A percentile compares a stretch with the other conserved stretches of the same genome.
phyloP scores from a whole-genome alignment of 1,139 yeast genomes.

The Saccharomyces hybrid region DNA sequence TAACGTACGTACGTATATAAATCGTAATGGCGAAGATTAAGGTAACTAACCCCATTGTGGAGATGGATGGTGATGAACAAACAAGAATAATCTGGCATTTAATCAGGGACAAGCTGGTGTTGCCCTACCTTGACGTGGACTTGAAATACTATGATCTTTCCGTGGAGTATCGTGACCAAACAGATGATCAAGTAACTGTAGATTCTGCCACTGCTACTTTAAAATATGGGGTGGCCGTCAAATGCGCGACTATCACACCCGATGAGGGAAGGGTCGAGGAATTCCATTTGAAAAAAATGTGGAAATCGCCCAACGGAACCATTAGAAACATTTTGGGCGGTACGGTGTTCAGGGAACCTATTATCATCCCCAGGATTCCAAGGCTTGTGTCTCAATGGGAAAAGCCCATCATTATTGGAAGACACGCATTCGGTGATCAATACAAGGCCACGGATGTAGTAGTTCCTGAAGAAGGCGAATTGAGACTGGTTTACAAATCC shows the following conservation, averaged over 20 bases:
- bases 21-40: constrained; percentile 47
- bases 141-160: constrained; percentile 89
- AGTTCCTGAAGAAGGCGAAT: constrained; percentile 68
- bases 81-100: constrained; percentile 87
- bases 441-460: constrained; percentile 86
- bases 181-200: constrained; percentile 78
- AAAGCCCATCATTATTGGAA: constrained; percentile 88
- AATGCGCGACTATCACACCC: constrained; percentile 97
- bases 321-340: constrained; percentile 92
- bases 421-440: constrained; percentile 97
- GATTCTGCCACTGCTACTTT: constrained; percentile 89
- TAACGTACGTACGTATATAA: neutral
- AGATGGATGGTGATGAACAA: constrained; percentile 96
- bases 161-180: constrained; percentile 74
- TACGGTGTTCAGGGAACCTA: constrained; percentile 94
- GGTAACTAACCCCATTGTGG: constrained; percentile 85
- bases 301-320: constrained; percentile 96
- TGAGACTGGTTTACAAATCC: constrained; percentile 65
- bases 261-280: constrained; percentile 93
- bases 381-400: constrained; percentile 91
- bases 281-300: constrained; percentile 85
- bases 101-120: constrained; percentile 72
- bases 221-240: constrained; percentile 85
- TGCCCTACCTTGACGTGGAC: constrained; percentile 80
- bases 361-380: constrained; percentile 83